phyloP scores from a whole-genome alignment of 116 monocot species.

The Trichopus zeylanicus region DNA sequence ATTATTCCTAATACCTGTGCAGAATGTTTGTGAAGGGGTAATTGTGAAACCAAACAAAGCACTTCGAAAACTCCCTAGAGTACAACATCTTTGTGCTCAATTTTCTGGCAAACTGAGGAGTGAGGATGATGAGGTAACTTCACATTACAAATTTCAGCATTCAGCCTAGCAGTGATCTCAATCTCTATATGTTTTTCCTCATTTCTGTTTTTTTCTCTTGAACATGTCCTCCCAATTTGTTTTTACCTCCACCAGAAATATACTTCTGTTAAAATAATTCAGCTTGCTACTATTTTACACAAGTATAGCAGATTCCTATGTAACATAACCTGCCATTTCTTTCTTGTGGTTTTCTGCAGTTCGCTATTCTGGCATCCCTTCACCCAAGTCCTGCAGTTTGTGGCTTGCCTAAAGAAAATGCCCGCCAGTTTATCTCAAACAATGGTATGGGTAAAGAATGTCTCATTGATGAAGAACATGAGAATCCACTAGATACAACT shows the following conservation, averaged over 20 bases:
- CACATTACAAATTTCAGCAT: not conserved
- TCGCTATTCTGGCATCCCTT: conserved; percentile 66
- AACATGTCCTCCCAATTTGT: not conserved
- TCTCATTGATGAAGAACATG: not conserved
- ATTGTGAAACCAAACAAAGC: conserved; percentile 56
- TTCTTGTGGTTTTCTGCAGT: conserved; percentile 32
- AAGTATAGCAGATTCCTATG: not conserved
- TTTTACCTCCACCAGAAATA: too few relatives aligned
- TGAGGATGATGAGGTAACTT: conserved; percentile 78
- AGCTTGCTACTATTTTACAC: too few relatives aligned
- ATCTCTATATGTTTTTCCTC: not conserved
- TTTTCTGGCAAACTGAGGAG: conserved; percentile 61
- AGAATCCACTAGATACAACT: not conserved
- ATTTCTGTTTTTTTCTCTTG: not conserved
- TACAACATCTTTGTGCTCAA: conserved; percentile 78
- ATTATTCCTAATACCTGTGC: conserved; percentile 2
- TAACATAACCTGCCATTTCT: not conserved
- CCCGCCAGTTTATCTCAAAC: conserved; percentile 67
- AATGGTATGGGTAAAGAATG: conserved; percentile 58
- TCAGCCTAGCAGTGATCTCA: not conserved
- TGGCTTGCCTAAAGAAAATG: conserved; percentile 74
- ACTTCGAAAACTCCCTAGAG: conserved; percentile 83
- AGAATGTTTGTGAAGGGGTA: conserved; percentile 68
- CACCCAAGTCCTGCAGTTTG: conserved; percentile 95
- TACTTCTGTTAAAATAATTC: too few relatives aligned